Base-by-base conservation (phyloP, 2,329 filamentous ascomycete genomes). In the Thielaviopsis ethacetica region DNA sequence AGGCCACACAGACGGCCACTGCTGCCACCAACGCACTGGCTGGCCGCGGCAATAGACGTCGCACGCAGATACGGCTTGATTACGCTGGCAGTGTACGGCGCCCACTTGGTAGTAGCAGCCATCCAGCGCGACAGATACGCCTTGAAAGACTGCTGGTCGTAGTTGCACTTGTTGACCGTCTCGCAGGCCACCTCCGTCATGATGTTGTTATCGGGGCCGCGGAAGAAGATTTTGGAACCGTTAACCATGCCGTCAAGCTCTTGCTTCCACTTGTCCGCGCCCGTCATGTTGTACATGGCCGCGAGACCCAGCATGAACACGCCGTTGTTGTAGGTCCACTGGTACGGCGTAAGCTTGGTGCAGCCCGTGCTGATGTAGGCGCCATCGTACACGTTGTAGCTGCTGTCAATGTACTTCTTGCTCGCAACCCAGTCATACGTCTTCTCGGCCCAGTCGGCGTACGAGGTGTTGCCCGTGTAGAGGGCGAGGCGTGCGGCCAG, bases 401-500 rank as follows among this genome's bases (percentile, higher is more conserved):
- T 72, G 6, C 76, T 67, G 65, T 81, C 75, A 62, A 88, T 77
- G 57, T 88, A 76, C 0, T 79, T 73, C 53, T 82, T 71, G 6
- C 66, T 67, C 3, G 69, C 67, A 69, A 82, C 83, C 85, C 85
- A 88, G 55, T 87, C 76, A 73, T 87, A 95, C 0, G 81, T 79
- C 64, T 73, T 83, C 21, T 82, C 79, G 0, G 88, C 88, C 88
- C 87, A 93, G 5, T 88, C 79, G 1, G 80, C 76, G 67, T 94
- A 95, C 0, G 86, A 87, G 49, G 75, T 66, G 65, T 94, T 91
- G 17, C 82, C 81, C 0, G 89, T 94, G 68, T 89, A 93, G 24
- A 83, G 76, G 0, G 85, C 86, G 4, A 91, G 75, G 2, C 87
- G 81, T 1, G 86, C 81, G 15, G 76, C 80, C 13, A 83, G 70